These are phyloP conservation scores for Hypoxylon crocopeplum DNA, from an alignment of 495 filamentous ascomycete species.

Conservation along the genomic window DNA sequence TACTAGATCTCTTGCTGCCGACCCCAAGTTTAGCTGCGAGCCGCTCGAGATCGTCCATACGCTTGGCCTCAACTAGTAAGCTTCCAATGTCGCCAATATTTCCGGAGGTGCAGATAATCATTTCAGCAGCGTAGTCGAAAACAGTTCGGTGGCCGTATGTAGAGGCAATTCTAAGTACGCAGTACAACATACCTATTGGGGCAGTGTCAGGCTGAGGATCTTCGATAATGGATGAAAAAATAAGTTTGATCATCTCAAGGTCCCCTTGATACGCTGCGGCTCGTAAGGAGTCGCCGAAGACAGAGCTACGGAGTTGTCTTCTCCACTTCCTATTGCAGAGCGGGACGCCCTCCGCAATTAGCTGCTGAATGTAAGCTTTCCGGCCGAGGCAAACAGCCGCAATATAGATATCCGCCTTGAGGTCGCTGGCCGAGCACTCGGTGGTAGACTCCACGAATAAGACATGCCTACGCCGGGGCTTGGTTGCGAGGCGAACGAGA, in stretches of 20 bases:
- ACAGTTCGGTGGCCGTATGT: no score
- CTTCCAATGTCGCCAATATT: no score
- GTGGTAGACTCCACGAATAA: no score
- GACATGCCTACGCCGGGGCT: not conserved
- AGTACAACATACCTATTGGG: not conserved
- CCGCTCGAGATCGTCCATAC: no score
- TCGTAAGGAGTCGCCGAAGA: not conserved
- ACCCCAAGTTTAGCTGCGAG: no score
- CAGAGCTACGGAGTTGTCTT: not conserved
- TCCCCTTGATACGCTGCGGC: not conserved
- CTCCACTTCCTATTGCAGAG: not conserved
- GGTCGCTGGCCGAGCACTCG: not conserved
- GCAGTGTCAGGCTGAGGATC: not conserved
- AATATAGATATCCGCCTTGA: conserved; percentile 5
- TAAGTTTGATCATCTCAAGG: conserved; percentile 33
- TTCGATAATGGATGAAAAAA: not conserved
- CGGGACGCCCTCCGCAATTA: not conserved
- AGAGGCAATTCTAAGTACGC: no score
- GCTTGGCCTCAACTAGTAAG: no score
- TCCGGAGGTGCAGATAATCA: no score
- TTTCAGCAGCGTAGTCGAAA: no score
- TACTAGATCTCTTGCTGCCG: no score
- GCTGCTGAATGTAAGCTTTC: not conserved
- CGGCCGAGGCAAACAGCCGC: conserved; percentile 9
- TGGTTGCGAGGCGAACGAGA: not conserved